Evolutionary conservation across 2,329 filamentous ascomycete species (phyloP), one percentile per base, ranked within the genome.

Genomic region (Botrytis galanthina): DNA sequence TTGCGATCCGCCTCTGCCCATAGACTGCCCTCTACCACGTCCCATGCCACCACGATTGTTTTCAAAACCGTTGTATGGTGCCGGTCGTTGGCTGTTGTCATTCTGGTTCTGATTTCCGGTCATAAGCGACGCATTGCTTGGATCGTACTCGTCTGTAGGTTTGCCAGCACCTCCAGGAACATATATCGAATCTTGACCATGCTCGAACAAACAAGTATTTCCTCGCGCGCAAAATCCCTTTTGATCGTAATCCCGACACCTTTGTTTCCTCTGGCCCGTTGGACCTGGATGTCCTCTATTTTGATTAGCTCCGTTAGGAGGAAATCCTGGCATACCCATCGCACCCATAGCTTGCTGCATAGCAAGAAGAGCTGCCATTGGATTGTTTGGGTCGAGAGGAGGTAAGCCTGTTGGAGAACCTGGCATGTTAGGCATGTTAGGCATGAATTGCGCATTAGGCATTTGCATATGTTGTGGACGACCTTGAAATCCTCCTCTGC

Each of bases 211-310:
- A 81, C 93, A 95, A 35, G 86, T 87, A 77, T 85, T 88, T 4
- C 92, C 91, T 57, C 89, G 84, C 9, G 89, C 86, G 79, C 93
- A 95, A 78, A 88, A 93, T 0, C 93, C 93, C 77, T 92, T 92
- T 1, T 84, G 88, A 73, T 93, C 91, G 78, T 92, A 94, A 80
- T 93, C 90, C 73, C 87, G 85, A 79, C 92, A 95, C 73, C 88
- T 80, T 54, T 80, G 72, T 64, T 78, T 80, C 73, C 74, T 77
- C n/a, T 81, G 72, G 32, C 75, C 72, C 29, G 70, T 73, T 35
- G 69, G 66, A 1, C 73, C 71, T 42, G 29, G 57, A 3, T 51
- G 48, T 12, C 66, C 26, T 51, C 48, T 62, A 20, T 42, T 51
- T 35, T 54, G 67, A 14, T 76, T 72, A 9, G 75, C 70, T 18